Percentiles rank a stretch among this genome's conserved stretches.
These are phyloP conservation scores for Colletotrichum sp. DNA, from an alignment of 2,329 filamentous ascomycete genomes.

Conservation along the genomic window DNA sequence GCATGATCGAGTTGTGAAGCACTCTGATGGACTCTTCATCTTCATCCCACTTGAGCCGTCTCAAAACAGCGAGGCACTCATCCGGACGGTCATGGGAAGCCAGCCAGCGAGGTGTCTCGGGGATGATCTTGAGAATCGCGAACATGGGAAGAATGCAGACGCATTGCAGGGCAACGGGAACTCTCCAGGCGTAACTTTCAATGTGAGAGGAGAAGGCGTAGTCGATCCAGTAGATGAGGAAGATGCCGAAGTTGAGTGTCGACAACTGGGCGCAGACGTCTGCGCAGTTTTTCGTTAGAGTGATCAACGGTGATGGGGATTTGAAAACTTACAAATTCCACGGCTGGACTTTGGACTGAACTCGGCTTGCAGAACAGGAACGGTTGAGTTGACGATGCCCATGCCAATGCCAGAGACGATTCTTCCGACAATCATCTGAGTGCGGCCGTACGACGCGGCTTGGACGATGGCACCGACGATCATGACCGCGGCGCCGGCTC, in stretches of 20 bases:
- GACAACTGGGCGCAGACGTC: slow-evolving; percentile 51
- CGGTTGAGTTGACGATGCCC: slow-evolving; percentile 48
- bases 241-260: slow-evolving; percentile 50
- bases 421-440: slow-evolving; percentile 49
- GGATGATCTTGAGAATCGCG: slow-evolving; percentile 38
- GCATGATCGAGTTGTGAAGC: slow-evolving; percentile 34
- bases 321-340: slow-evolving; percentile 30
- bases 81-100: slow-evolving; percentile 40
- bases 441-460: slow-evolving; percentile 41
- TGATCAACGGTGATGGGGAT: no score
- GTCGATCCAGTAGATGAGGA: slow-evolving; percentile 50
- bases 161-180: slow-evolving; percentile 46
- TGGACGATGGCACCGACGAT: slow-evolving; percentile 48
- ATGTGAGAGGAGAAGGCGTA: slow-evolving; percentile 39
- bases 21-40: slow-evolving; percentile 24
- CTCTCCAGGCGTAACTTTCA: slow-evolving; percentile 39
- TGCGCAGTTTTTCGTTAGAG: slow-evolving; percentile 8
- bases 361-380: slow-evolving; percentile 48
- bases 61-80: slow-evolving; percentile 38
- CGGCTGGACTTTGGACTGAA: slow-evolving; percentile 42
- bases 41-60: slow-evolving; percentile 35
- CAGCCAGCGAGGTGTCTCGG: slow-evolving; percentile 48
- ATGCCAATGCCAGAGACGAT: slow-evolving; percentile 52
- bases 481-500: slow-evolving; percentile 45
- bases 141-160: slow-evolving; percentile 43